phyloP scores from a whole-genome alignment of 176 grass and related monocot species.

The Paspalum vaginatum region DNA sequence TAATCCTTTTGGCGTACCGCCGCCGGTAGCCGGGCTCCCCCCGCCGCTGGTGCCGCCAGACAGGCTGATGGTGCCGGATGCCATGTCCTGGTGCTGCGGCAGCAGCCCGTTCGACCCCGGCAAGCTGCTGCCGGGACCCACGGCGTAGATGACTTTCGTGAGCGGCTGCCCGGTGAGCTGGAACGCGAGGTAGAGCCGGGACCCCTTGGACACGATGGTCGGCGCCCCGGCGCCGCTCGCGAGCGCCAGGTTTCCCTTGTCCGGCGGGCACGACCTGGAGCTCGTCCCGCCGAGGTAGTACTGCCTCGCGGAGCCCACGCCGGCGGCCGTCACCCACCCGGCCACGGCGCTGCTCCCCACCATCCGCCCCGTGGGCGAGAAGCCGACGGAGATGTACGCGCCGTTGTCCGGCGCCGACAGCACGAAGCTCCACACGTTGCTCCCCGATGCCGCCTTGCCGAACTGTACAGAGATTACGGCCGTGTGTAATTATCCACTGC shows the following conservation, averaged over 20 bases:
- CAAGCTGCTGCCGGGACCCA: conserved; percentile 26
- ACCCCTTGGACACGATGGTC: conserved; percentile 47
- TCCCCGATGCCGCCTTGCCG: conserved; percentile 7
- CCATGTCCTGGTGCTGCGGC: conserved; percentile 42
- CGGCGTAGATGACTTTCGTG: conserved; percentile 48
- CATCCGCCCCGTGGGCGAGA: conserved; percentile 54
- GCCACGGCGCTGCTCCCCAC: conserved; percentile 58
- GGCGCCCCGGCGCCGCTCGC: conserved; percentile 9
- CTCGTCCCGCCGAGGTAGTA: conserved; percentile 65
- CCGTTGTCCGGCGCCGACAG: conserved; percentile 70
- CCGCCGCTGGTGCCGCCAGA: conserved; percentile 13
- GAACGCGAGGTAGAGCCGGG: conserved; percentile 63
- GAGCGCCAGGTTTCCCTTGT: conserved; percentile 45
- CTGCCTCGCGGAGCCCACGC: conserved; percentile 40
- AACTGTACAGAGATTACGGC: conserved; percentile 17
- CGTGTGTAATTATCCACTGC: neutral
- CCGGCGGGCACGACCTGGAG: conserved; percentile 49
- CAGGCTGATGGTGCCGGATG: conserved; percentile 35
- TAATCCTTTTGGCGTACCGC: neutral
- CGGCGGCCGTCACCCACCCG: conserved; percentile 40
- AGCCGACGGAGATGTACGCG: conserved; percentile 48
- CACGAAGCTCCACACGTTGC: conserved; percentile 63
- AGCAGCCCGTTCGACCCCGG: conserved; percentile 34
- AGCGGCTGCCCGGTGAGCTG: conserved; percentile 45
- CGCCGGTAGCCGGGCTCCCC: conserved; percentile 10